Evolutionary conservation across 2,329 filamentous ascomycete species (phyloP).

Genomic region (Monosporascus sp.): DNA sequence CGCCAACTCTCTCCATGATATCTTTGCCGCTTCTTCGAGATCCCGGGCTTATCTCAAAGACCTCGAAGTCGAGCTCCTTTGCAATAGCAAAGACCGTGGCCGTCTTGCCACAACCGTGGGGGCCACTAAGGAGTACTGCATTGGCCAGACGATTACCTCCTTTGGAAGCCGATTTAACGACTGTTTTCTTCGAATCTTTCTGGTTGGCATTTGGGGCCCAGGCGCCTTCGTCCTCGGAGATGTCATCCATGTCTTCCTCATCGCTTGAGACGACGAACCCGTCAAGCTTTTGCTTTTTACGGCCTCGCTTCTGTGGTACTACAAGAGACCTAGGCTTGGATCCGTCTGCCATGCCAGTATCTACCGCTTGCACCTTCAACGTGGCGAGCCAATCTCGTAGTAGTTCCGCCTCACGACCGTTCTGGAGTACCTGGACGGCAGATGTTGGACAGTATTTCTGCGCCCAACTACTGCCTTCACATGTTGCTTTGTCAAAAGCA

Average conservation of each 20-base stretch:
- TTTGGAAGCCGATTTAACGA: slow-evolving; percentile 43
- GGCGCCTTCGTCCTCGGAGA: slow-evolving; percentile 56
- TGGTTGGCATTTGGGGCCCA: slow-evolving; percentile 33
- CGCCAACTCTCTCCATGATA: slow-evolving; percentile 83
- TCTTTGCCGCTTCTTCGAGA: slow-evolving; percentile 83
- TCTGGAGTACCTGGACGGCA: slow-evolving; percentile 70
- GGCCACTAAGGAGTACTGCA: slow-evolving; percentile 81
- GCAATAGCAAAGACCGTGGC: slow-evolving; percentile 88
- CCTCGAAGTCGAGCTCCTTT: slow-evolving; percentile 84
- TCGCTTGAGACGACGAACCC: slow-evolving; percentile 76
- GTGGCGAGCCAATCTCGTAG: slow-evolving; percentile 77
- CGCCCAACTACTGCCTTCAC: slow-evolving; percentile 68
- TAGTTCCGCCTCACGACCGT: slow-evolving; percentile 61
- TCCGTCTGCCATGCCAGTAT: slow-evolving; percentile 46
- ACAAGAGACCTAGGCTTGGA: slow-evolving; percentile 24
- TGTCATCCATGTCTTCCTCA: slow-evolving; percentile 69
- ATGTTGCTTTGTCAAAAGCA: slow-evolving; percentile 74
- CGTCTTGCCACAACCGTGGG: slow-evolving; percentile 87
- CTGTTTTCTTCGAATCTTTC: slow-evolving; percentile 44
- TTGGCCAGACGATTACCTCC: slow-evolving; percentile 56
- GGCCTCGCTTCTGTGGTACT: slow-evolving; percentile 50
- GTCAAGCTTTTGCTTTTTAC: slow-evolving; percentile 69
- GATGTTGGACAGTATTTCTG: slow-evolving; percentile 77
- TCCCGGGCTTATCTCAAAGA: slow-evolving; percentile 90
- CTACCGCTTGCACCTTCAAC: slow-evolving; percentile 71